Evolutionary conservation across 2,329 filamentous ascomycete genomes (phyloP), one percentile per base, ranked within the genome.

Genomic region (Teratosphaeria pseudoeucalypti): DNA sequence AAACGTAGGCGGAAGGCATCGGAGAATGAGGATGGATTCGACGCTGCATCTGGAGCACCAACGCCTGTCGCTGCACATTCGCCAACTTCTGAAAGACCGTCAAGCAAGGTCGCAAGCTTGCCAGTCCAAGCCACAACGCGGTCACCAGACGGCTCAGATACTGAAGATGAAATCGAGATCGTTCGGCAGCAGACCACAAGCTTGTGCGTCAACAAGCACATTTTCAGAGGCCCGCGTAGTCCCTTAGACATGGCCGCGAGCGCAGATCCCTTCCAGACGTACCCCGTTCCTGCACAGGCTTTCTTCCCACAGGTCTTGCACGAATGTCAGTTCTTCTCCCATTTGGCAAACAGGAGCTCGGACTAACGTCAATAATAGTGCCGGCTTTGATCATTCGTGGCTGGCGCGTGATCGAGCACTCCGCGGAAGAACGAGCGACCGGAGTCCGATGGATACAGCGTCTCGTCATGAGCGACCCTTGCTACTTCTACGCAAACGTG

Each of bases 401-500:
- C 11, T 53, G 52, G 52, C 55, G 54, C 49, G 49, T 43, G 39
- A 26, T 60, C 6, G 49, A 39, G 12, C 34, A 29, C 6, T 56
- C 55, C 3, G 52, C 54, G 26, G 56, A 49, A 39, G 57, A 62
- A 32, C 60, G 56, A 12, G 37, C 43, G 6, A 37, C 34, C 23
- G 58, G 59, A n/a, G 29, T 63, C 23, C 16, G 32, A 14, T 63
- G 62, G 62, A 60, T 62, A 6, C 57, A 62, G 37, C 62, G 56
- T 7, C 54, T 63, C 34, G 61, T 58, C 12, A 55, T 58, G 58
- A 57, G 34, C 6, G 58, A 57, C 14, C 56, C 60, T 9, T 49
- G 39, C 39, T 63, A 62, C 47, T 63, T 63, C 56, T 63, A 62
- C 56, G 61, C 62, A 56, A 63, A 63, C 47, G 54, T 62, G 55